Evolutionary conservation across 2,329 filamentous ascomycete species (phyloP), one percentile per base, ranked within the genome.

Genomic region (Teratosphaeria gauchensis): DNA sequence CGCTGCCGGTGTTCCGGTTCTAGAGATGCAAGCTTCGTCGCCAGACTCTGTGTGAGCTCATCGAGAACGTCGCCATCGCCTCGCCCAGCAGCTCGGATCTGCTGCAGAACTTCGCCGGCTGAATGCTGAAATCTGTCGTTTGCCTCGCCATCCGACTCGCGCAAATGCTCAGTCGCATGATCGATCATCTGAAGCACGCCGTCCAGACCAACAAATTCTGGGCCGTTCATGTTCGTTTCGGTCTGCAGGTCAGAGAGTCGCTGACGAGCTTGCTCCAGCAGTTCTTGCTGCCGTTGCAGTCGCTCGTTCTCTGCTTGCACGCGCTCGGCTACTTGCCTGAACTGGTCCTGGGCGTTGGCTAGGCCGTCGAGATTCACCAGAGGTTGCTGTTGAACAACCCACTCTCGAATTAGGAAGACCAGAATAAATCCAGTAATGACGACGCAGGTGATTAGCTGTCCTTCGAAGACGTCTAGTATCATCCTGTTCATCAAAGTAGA

Each of bases 361-460:
- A 66, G 46, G 5, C 64, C 61, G 30, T 69, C 66, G 19, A 71
- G 58, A 51, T 95, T 95, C 65, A 94, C 87, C 63, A 92, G 87
- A 4, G 92, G 94, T 70, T 99, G 94, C 72, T 99, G 94, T 72
- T 99, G 94, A 9, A 99, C 91, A 55, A 99, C 94, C 82, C 96
- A 99, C 75, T 99, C 94, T 53, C 95, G 81, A 53, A 99, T 96
- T 3, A 99, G 76, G 65, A 99, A 99, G 51, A 99, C 86, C n/a
- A 99, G 77, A 60, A 99, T 96, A 73, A 97, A 99, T 59, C 88
- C 91, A 52, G 96, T 82, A 7, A 99, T 92, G 55, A 97, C 90
- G 11, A 95, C 77, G 5, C 96, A 77, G 0, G 92, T 99, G 65
- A 99, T 96, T 54, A 97, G 83, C 70, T 96, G 92, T 3, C 94